Percentiles rank a stretch among this genome's conserved stretches.
Conservation (phyloP, 352 stramenopile species). For the Phytophthora capsici region DNA sequence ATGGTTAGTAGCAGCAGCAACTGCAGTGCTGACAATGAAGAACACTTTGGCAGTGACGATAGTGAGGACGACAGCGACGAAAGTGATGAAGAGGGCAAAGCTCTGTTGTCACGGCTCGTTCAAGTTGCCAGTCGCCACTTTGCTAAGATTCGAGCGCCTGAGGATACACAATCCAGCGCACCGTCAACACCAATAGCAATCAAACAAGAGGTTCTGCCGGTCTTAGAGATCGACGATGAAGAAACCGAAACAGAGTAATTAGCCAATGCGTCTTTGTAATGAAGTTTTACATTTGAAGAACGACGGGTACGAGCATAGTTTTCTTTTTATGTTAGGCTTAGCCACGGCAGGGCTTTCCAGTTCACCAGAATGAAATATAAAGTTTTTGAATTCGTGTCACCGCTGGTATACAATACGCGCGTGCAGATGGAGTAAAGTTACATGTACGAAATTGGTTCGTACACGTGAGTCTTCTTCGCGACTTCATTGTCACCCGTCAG, state of each 20-base stretch:
- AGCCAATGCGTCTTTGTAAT: background rate
- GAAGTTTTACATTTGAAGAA: background rate
- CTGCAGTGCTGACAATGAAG: slow-evolving; percentile 22
- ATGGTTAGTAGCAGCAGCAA: slow-evolving; percentile 17
- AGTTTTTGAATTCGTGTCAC: slow-evolving; percentile 23
- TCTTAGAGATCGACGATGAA: slow-evolving; percentile 22
- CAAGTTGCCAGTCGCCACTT: slow-evolving; percentile 3
- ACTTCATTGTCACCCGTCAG: slow-evolving; percentile 45
- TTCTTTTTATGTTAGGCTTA: slow-evolving; percentile 20
- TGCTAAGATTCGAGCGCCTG: background rate
- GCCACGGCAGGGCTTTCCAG: background rate
- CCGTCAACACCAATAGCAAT: background rate
- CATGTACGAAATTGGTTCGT: slow-evolving; percentile 73
- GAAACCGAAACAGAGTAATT: slow-evolving; percentile 37
- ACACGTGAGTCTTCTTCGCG: slow-evolving; percentile 66
- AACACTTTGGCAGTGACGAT: slow-evolving; percentile 15
- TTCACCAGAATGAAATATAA: slow-evolving; percentile 33
- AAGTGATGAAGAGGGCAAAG: slow-evolving; percentile 22
- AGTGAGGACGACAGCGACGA: slow-evolving; percentile 20
- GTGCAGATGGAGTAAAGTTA: slow-evolving; percentile 35
- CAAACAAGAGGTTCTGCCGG: background rate
- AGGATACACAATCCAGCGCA: background rate
- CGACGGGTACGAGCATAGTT: background rate
- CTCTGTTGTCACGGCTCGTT: slow-evolving; percentile 12
- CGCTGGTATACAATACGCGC: slow-evolving; percentile 25